Percentiles rank a stretch among this genome's conserved stretches.
These are phyloP conservation scores for Vitellaria paradoxa DNA, from an alignment of 179 eudicot species.

Conservation along the genomic window DNA sequence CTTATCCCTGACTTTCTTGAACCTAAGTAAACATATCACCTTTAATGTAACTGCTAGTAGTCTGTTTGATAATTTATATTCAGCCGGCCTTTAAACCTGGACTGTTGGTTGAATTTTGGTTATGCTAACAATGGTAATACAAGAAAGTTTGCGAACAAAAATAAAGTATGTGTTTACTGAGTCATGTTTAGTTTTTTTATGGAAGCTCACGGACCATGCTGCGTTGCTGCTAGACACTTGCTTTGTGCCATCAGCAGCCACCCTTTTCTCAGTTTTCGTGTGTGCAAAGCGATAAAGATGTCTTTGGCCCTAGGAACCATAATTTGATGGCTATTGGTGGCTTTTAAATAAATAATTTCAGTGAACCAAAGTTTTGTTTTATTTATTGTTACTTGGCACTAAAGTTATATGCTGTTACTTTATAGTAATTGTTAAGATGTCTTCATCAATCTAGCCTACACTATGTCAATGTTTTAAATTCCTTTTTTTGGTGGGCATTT, in stretches of 20 bases:
- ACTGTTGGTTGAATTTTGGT: neutral
- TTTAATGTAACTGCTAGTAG: slow-evolving; percentile 3
- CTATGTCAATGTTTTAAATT: neutral
- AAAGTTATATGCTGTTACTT: neutral
- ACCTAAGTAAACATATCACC: neutral
- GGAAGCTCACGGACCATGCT: neutral
- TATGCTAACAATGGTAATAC: no score
- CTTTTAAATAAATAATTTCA: neutral
- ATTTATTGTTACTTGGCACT: slow-evolving; percentile 1
- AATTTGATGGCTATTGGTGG: neutral
- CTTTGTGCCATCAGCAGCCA: no score
- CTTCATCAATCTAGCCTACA: slow-evolving; percentile 2
- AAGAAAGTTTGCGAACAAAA: neutral
- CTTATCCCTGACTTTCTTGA: neutral
- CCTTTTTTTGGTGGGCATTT: neutral
- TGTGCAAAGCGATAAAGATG: neutral
- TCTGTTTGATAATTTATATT: neutral
- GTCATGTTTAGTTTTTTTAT: neutral
- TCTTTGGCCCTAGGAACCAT: neutral
- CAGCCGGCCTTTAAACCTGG: neutral
- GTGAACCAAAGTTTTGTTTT: no score
- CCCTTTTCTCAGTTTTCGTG: no score
- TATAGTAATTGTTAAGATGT: neutral
- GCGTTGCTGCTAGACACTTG: neutral
- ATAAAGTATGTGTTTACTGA: neutral